phyloP scores from a whole-genome alignment of 345 rosid species.

The Linum trigynum region DNA sequence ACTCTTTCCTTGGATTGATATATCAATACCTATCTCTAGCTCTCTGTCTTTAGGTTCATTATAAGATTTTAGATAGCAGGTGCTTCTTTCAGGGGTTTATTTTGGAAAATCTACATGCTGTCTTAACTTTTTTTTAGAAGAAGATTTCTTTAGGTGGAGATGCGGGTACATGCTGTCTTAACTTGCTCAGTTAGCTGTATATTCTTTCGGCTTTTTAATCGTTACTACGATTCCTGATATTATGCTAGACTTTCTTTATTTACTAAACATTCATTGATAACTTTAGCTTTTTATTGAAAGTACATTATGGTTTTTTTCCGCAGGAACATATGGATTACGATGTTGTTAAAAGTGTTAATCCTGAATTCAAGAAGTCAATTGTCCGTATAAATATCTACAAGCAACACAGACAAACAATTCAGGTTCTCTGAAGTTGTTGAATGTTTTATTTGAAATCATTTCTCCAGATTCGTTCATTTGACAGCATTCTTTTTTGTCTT shows the following conservation, averaged over 20 bases:
- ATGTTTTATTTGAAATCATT: conserved; percentile 4
- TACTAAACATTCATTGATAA: not conserved
- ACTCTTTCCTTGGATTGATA: too few species aligned
- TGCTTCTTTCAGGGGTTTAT: too few species aligned
- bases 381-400: conserved; percentile 73
- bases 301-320: not conserved
- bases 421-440: conserved; percentile 38
- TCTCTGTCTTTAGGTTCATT: too few species aligned
- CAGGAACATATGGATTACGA: conserved; percentile 91
- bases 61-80: too few species aligned
- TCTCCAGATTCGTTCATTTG: not conserved
- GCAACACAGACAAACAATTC: conserved; percentile 93
- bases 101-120: too few species aligned
- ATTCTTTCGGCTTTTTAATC: not conserved
- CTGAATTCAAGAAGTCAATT: conserved; percentile 61
- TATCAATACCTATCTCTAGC: too few species aligned
- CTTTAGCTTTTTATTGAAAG: not conserved
- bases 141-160: too few species aligned
- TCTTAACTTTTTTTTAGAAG: too few species aligned
- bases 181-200: too few species aligned
- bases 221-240: not conserved
- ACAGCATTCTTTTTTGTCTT: not conserved
- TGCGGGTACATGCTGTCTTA: too few species aligned
- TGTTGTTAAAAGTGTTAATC: conserved; percentile 66
- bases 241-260: conserved; percentile 6